Base-by-base conservation (phyloP, 2,329 filamentous ascomycete species). In the Xylariaceae sp. region DNA sequence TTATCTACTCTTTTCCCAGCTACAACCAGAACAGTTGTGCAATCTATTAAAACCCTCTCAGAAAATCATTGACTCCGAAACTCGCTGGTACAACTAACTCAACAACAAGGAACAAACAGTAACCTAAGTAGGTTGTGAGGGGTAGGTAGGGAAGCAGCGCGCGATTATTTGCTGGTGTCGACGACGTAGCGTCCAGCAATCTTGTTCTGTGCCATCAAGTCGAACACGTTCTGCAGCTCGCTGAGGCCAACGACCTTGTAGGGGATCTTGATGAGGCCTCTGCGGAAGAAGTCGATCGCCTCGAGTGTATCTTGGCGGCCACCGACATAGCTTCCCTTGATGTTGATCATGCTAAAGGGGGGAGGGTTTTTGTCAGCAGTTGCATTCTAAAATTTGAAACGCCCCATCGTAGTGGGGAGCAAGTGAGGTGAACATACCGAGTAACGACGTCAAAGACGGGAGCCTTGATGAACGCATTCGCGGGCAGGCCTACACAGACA, bases 241-340 rank as follows among this genome's bases (percentile, higher is more conserved):
- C 80, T 83, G 44, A 96, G 71, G 11, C 88, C 87, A 37, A 88
- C 80, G 6, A 78, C 76, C 81, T 95, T 94, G 77, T 76, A 92
- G 6, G 90, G 90, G 4, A 81, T 81, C 59, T 87, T 83, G 74
- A 97, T 89, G 48, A 94, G 67, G 12, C 90, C 90, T 15, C 84
- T 75, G 41, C 75, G 69, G 72, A 78, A 96, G 70, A 96, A 96
- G 51, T 96, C 89, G 47, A 97, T 72, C 3, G 90, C 89, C 70
- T 97, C 90, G 37, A 81, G 77, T 1, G 81, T 83, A 61, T 97
- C 90, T 60, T 84, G 81, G 51, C 90, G 78, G 71, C 94, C 96
- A 41, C 90, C 90, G 51, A 97, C 90, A 61, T 96, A 96, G 54
- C 81, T 88, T 44, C 89, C 89, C 71, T 86, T 86, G 73, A 97